These are phyloP conservation scores for Macadamia tetraphylla DNA, from an alignment of 164 flowering plant genomes.

Conservation along the genomic window DNA sequence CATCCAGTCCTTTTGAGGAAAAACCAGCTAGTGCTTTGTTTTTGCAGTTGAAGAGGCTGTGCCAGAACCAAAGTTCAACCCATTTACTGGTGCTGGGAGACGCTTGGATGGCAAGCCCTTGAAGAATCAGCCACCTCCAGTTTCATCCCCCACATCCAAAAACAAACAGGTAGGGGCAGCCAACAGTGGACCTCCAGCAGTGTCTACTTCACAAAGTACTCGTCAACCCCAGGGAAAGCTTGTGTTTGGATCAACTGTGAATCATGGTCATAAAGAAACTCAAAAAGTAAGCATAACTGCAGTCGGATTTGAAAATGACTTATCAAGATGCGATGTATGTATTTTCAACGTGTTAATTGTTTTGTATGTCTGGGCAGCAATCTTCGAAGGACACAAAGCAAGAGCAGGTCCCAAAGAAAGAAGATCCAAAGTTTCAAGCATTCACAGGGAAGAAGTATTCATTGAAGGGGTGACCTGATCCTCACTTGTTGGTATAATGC, in stretches of 20 bases:
- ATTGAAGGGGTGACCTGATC: slow-evolving; percentile 51
- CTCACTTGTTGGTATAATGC: not conserved
- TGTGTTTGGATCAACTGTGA: slow-evolving; percentile 61
- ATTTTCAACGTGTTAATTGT: no score
- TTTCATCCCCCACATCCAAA: slow-evolving; percentile 36
- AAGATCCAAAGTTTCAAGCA: slow-evolving; percentile 78
- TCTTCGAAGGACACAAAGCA: slow-evolving; percentile 20
- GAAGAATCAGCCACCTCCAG: slow-evolving; percentile 33
- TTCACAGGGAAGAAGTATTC: slow-evolving; percentile 84
- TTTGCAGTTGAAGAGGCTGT: slow-evolving; percentile 52
- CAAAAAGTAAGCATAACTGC: slow-evolving; percentile 32
- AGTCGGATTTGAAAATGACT: not conserved
- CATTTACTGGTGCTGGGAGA: slow-evolving; percentile 72
- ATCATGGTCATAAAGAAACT: slow-evolving; percentile 38
- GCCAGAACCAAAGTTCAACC: slow-evolving; percentile 69
- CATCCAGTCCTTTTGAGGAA: not conserved
- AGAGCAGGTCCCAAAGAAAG: slow-evolving; percentile 54
- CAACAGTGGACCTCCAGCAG: slow-evolving; percentile 33
- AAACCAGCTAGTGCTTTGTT: not conserved
- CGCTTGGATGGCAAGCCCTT: slow-evolving; percentile 89
- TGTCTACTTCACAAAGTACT: slow-evolving; percentile 42
- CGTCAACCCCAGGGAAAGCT: slow-evolving; percentile 86
- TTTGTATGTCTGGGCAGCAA: slow-evolving; percentile 5
- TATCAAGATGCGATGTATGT: no score
- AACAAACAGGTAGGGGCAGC: slow-evolving; percentile 39